These are phyloP conservation scores for Saccharomycopsis fibuligera DNA, from an alignment of 805 yeast genomes.

Conservation along the genomic window DNA sequence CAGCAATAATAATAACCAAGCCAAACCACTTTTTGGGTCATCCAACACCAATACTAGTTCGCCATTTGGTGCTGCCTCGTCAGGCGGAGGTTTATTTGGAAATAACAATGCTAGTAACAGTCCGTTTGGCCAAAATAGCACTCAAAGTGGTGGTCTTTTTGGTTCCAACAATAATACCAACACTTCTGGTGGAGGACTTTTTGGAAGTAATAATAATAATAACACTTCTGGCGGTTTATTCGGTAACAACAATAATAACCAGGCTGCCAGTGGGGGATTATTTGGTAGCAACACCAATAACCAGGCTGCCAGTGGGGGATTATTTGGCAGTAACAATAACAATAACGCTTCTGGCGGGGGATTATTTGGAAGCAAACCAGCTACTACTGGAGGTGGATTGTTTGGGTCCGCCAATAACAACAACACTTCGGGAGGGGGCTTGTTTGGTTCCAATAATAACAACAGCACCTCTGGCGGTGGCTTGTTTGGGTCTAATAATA, in stretches of 20 bases:
- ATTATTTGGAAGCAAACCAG: conserved; percentile 36
- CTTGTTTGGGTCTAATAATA: conserved; percentile 35
- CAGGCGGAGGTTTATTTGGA: conserved; percentile 42
- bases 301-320: conserved; percentile 26
- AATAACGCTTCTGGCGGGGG: conserved; percentile 29
- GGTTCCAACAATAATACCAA: conserved; percentile 26
- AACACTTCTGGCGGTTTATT: conserved; percentile 28
- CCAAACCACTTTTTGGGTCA: background rate
- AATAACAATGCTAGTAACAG: conserved; percentile 28
- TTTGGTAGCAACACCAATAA: conserved; percentile 26
- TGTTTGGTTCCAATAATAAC: conserved; percentile 27
- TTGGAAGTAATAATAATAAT: conserved; percentile 25
- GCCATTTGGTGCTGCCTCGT: conserved; percentile 25
- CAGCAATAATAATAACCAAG: conserved; percentile 6
- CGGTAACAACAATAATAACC: conserved; percentile 26
- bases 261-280: conserved; percentile 25
- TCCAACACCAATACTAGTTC: conserved; percentile 15
- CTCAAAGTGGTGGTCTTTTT: conserved; percentile 28
- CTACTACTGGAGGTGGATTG: conserved; percentile 24
- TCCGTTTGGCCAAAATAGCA: conserved; percentile 5
- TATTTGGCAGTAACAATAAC: conserved; percentile 27
- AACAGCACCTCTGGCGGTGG: conserved; percentile 26
- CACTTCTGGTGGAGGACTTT: conserved; percentile 26
- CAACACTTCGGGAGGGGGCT: conserved; percentile 31
- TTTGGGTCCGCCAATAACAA: conserved; percentile 26